phyloP scores from a whole-genome alignment of 2,329 filamentous ascomycete genomes.

The Kalmusia sp. region DNA sequence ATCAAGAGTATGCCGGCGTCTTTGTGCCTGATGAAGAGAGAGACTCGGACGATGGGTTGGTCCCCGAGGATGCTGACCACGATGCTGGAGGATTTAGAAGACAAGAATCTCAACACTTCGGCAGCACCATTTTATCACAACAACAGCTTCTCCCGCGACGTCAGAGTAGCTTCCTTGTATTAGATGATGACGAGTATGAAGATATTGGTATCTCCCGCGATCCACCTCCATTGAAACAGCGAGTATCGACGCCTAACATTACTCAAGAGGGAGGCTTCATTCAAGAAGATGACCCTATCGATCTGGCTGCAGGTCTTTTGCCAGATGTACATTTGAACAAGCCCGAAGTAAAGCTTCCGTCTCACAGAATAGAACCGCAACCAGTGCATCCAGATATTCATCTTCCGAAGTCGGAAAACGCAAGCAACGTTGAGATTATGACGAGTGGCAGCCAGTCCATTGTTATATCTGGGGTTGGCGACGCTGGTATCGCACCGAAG shows the following conservation, averaged over 20 bases:
- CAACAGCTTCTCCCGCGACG: slow-evolving; percentile 35
- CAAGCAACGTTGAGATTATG: neutral
- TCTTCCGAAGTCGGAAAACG: neutral
- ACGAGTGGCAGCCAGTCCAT: neutral
- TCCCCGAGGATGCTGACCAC: slow-evolving; percentile 5
- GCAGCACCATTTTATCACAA: slow-evolving; percentile 34
- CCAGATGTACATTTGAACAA: neutral
- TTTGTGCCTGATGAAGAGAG: slow-evolving; percentile 16
- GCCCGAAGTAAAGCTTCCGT: neutral
- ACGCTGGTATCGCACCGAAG: neutral
- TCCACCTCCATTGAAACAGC: slow-evolving; percentile 1
- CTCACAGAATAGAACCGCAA: neutral
- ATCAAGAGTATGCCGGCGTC: slow-evolving; percentile 22
- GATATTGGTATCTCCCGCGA: slow-evolving; percentile 27
- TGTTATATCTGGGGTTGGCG: neutral
- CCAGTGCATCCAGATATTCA: neutral
- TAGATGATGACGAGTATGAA: slow-evolving; percentile 31
- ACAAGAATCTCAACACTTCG: slow-evolving; percentile 40
- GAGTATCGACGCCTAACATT: neutral
- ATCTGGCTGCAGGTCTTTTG: slow-evolving; percentile 4
- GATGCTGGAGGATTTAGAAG: slow-evolving; percentile 28
- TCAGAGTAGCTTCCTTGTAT: slow-evolving; percentile 30
- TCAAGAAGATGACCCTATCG: slow-evolving; percentile 38
- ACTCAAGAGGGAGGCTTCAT: slow-evolving; percentile 47
- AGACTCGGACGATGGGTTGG: slow-evolving; percentile 19